Evolutionary conservation across 441 rosid species (phyloP).

Genomic region (Pelargonium cotyledonis): DNA sequence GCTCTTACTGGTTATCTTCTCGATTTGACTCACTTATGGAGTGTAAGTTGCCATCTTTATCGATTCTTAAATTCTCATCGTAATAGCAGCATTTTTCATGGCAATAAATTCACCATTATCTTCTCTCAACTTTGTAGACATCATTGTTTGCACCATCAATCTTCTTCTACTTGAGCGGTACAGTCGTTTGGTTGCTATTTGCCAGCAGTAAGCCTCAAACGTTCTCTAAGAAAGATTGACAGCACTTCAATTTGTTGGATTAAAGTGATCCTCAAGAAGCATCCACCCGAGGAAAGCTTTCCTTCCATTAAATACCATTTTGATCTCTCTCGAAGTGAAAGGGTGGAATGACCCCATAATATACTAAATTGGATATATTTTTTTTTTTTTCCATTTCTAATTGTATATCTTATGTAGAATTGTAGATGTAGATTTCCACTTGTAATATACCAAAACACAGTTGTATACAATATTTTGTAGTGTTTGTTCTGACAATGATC

Average conservation of each 20-base stretch:
- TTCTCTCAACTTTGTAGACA: constrained; percentile 35
- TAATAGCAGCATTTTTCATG: neutral
- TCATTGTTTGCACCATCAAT: constrained; percentile 79
- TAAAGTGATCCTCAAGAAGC: neutral
- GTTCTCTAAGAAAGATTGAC: constrained; percentile 45
- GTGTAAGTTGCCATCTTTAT: constrained; percentile 49
- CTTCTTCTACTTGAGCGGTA: constrained; percentile 88
- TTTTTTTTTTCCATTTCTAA: neutral
- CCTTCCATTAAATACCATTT: neutral
- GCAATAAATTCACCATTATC: neutral
- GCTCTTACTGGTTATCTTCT: constrained; percentile 86
- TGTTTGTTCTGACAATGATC: too few species aligned
- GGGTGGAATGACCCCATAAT: neutral
- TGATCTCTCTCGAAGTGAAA: neutral
- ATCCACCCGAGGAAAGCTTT: neutral
- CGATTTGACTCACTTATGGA: constrained; percentile 90
- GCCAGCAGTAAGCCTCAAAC: constrained; percentile 83
- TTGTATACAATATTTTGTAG: too few species aligned
- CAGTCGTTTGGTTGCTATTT: constrained; percentile 75
- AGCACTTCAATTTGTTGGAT: neutral
- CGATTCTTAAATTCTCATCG: neutral
- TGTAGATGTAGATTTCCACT: neutral
- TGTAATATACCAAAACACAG: neutral
- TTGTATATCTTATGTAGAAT: neutral
- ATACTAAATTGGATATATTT: neutral